Percentiles rank a stretch among this genome's conserved stretches.
Evolutionary conservation across 129 eudicot species (phyloP).

Genomic region (Flaveria linearis): DNA sequence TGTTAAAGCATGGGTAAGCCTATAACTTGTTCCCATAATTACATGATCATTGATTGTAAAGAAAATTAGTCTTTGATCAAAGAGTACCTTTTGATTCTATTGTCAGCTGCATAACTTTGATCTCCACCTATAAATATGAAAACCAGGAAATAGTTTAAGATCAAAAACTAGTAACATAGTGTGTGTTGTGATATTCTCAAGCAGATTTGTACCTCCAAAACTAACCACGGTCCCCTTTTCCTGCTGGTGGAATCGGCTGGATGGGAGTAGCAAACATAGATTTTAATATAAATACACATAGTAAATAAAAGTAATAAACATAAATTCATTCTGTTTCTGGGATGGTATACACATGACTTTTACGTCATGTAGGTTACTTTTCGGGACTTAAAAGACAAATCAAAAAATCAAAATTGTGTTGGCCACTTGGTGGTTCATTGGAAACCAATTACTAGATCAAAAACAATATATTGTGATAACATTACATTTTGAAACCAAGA

Average conservation of each 20-base stretch:
- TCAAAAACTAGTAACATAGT: background rate
- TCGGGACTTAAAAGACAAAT: background rate
- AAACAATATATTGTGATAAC: conserved; percentile 4
- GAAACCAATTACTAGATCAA: background rate
- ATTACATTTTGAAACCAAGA: conserved; percentile 17
- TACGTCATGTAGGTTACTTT: conserved; percentile 15
- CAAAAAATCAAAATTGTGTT: background rate
- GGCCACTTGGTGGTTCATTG: background rate
- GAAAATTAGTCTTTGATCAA: background rate
- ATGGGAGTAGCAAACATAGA: conserved; percentile 20
- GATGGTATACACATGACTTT: background rate
- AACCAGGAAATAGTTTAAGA: conserved; percentile 6
- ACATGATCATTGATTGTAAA: background rate
- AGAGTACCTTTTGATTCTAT: conserved; percentile 52
- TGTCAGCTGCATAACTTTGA: conserved; percentile 41
- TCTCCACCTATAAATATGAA: conserved; percentile 42
- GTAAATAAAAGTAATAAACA: background rate
- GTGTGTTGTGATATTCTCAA: conserved; percentile 12
- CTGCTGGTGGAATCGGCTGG: conserved; percentile 50
- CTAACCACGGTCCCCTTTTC: conserved; percentile 34
- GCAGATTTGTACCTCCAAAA: conserved; percentile 44
- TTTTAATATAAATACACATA: conserved; percentile 2
- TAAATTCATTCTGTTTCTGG: no score
- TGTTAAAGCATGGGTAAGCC: no score
- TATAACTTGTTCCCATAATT: no score